These are phyloP conservation scores for Monsonia emarginata DNA, from an alignment of 441 rosid genomes.

Conservation along the genomic window DNA sequence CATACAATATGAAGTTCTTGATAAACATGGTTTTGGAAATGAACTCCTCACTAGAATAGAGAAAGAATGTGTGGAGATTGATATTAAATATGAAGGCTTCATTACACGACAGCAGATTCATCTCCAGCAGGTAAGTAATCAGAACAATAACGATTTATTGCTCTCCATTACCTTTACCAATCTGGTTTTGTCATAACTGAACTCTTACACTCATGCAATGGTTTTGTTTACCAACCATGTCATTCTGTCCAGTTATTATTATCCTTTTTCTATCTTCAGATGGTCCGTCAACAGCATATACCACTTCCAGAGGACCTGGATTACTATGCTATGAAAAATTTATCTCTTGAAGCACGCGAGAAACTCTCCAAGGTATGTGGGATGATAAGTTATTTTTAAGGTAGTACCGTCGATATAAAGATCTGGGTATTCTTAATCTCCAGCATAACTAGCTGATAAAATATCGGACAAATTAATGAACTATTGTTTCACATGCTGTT, in stretches of 20 bases:
- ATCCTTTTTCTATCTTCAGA: constrained; percentile 34
- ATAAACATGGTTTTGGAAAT: constrained; percentile 81
- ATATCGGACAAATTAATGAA: neutral
- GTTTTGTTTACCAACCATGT: constrained; percentile 4
- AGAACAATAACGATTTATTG: neutral
- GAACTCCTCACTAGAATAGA: constrained; percentile 52
- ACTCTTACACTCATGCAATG: neutral
- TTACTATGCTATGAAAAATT: constrained; percentile 68
- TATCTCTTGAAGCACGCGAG: constrained; percentile 87
- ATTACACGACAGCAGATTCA: constrained; percentile 72
- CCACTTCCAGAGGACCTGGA: constrained; percentile 80
- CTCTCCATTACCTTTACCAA: neutral
- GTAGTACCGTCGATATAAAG: neutral
- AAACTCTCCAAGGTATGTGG: constrained; percentile 81
- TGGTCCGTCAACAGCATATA: constrained; percentile 74
- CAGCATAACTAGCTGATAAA: neutral
- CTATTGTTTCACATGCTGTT: neutral
- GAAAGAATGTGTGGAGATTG: constrained; percentile 84
- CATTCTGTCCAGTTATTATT: neutral
- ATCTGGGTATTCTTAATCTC: neutral
- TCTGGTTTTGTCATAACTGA: neutral
- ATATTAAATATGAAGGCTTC: constrained; percentile 91
- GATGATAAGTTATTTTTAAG: neutral
- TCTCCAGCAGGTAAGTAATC: constrained; percentile 60
- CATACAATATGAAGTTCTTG: constrained; percentile 60